Percentiles rank a stretch among this genome's conserved stretches.
Conservation (phyloP, 306 rosid genomes). For the Quercus robur region DNA sequence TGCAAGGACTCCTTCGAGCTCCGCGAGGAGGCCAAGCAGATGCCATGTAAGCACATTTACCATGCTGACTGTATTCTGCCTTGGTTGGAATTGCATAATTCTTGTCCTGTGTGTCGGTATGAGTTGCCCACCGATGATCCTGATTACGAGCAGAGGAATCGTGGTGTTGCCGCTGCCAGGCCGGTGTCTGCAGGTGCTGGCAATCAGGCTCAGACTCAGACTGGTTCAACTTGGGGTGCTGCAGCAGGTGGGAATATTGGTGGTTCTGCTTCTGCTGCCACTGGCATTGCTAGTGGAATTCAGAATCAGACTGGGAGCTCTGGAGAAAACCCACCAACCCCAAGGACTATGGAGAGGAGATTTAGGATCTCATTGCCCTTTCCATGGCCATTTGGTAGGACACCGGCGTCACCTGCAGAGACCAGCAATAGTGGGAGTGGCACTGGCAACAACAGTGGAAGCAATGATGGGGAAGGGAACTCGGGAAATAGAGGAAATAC, state of each 20-base stretch:
- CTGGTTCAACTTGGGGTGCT: conserved; percentile 12
- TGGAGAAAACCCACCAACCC: conserved; percentile 33
- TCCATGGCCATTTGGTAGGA: conserved; percentile 53
- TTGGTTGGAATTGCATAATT: conserved; percentile 84
- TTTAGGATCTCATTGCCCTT: conserved; percentile 72
- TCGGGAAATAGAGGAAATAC: conserved; percentile 59
- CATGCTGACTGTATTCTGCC: conserved; percentile 80
- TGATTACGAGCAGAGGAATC: conserved; percentile 68
- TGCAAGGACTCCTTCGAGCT: conserved; percentile 81
- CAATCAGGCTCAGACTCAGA: conserved; percentile 35
- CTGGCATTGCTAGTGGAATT: conserved; percentile 22
- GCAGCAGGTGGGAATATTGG: conserved; percentile 20
- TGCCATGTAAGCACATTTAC: conserved; percentile 90
- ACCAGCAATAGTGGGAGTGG: conserved; percentile 61
- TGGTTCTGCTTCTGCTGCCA: conserved; percentile 5
- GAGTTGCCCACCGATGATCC: conserved; percentile 90
- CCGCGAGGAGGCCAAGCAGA: conserved; percentile 64
- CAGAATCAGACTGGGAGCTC: neutral
- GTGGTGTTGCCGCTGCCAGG: conserved; percentile 16
- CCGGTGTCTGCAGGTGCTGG: neutral
- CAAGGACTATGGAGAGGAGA: conserved; percentile 47
- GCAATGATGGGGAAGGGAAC: conserved; percentile 47
- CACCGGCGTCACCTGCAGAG: conserved; percentile 49
- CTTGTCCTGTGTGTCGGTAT: conserved; percentile 90
- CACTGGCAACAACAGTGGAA: conserved; percentile 32